Evolutionary conservation across 176 grass and related monocot genomes (phyloP).

Genomic region (Aegilops tauschii): DNA sequence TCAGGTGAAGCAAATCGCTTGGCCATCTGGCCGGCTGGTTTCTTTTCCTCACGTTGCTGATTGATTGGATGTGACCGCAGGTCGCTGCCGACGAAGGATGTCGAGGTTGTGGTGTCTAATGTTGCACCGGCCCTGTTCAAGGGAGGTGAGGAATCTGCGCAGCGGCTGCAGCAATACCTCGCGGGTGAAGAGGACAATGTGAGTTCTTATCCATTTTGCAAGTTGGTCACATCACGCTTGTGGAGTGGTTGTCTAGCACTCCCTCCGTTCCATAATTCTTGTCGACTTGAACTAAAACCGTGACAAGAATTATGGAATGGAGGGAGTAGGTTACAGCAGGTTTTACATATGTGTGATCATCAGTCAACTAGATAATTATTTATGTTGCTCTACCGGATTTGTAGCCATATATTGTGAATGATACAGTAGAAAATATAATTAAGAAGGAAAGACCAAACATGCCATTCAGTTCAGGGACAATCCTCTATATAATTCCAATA

Average conservation of each 20-base stretch:
- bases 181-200: constrained; percentile 42
- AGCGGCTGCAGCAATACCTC: constrained; percentile 57
- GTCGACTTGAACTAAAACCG: too few relatives aligned
- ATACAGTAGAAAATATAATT: not conserved
- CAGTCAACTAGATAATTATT: not conserved
- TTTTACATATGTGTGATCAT: not conserved
- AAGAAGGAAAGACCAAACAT: not conserved
- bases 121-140: constrained; percentile 63
- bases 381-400: not conserved
- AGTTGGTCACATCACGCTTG: not conserved
- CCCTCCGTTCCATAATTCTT: too few relatives aligned
- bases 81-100: constrained; percentile 62
- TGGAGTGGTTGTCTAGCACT: not conserved
- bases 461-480: not conserved
- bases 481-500: not conserved
- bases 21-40: not conserved
- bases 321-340: not conserved
- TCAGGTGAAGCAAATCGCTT: constrained; percentile 54
- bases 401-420: not conserved
- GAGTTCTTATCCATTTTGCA: constrained; percentile 12
- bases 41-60: not conserved
- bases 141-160: constrained; percentile 56
- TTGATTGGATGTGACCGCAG: constrained; percentile 29
- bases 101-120: constrained; percentile 69
- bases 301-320: too few relatives aligned